Evolutionary conservation across 75 land plant species (phyloP).

Genomic region (Selaginella tamariscina): DNA sequence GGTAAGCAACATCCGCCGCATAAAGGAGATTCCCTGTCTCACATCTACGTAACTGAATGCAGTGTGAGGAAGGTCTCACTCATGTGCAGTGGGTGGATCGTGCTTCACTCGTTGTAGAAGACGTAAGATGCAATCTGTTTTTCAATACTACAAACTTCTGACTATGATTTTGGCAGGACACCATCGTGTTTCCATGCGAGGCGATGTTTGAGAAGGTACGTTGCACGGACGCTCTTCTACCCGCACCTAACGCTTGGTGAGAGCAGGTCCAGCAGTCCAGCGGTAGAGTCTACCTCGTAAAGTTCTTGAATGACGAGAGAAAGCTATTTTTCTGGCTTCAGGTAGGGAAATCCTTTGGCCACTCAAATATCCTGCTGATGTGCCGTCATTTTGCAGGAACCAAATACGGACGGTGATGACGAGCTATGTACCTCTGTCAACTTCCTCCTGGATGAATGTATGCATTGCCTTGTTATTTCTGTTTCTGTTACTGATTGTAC

Average conservation of each 20-base stretch:
- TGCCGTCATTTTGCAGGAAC: slow-evolving; percentile 41
- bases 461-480: slow-evolving; percentile 63
- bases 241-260: slow-evolving; percentile 7
- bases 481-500: background rate
- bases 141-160: background rate
- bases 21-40: too few relatives aligned
- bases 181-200: slow-evolving; percentile 78
- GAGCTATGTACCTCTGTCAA: slow-evolving; percentile 59
- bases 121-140: slow-evolving; percentile 30
- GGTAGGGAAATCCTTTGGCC: slow-evolving; percentile 26
- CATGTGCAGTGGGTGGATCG: slow-evolving; percentile 91
- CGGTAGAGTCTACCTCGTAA: slow-evolving; percentile 77
- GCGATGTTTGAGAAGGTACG: slow-evolving; percentile 93
- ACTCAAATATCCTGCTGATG: background rate
- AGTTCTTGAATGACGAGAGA: slow-evolving; percentile 72
- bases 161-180: slow-evolving; percentile 36
- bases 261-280: slow-evolving; percentile 66
- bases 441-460: too few relatives aligned
- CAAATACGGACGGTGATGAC: slow-evolving; percentile 49
- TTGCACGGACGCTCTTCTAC: too few relatives aligned
- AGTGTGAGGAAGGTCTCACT: slow-evolving; percentile 76
- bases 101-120: slow-evolving; percentile 39
- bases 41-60: slow-evolving; percentile 6
- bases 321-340: slow-evolving; percentile 96
- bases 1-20: too few relatives aligned